Percentiles rank a stretch among this genome's conserved stretches.
Conservation (phyloP, 345 rosid genomes). For the Arabis alpina region DNA sequence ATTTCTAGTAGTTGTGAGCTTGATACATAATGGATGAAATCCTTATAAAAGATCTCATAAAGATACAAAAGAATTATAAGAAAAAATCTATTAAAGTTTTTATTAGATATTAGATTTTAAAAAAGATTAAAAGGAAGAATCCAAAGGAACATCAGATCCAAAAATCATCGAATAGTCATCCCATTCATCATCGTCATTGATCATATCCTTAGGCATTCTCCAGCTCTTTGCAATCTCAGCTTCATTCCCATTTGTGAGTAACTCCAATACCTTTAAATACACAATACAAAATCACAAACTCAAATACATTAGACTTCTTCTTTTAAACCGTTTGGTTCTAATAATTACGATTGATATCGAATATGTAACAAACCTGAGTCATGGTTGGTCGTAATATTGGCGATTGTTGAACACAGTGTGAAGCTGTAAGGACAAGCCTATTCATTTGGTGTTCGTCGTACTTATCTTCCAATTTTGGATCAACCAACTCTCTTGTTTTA, state of each 20-base stretch:
- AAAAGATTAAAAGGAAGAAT: constrained; percentile 53
- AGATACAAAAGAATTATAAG: constrained; percentile 6
- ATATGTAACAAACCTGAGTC: constrained; percentile 63
- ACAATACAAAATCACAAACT: not conserved
- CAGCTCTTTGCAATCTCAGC: constrained; percentile 61
- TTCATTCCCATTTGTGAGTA: constrained; percentile 63
- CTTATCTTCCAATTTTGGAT: constrained; percentile 64
- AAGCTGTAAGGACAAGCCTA: constrained; percentile 67
- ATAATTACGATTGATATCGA: not conserved
- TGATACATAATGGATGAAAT: constrained; percentile 28
- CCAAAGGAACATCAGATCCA: constrained; percentile 67
- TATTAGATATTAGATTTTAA: constrained; percentile 13
- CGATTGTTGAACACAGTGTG: constrained; percentile 82
- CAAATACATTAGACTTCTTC: not conserved
- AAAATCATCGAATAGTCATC: constrained; percentile 82
- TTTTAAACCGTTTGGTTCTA: not conserved
- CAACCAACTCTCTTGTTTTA: constrained; percentile 59
- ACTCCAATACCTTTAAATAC: constrained; percentile 62
- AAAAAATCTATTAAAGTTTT: not conserved
- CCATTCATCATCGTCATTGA: constrained; percentile 44
- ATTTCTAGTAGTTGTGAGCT: constrained; percentile 6
- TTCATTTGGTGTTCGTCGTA: constrained; percentile 70
- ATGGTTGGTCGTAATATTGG: constrained; percentile 78
- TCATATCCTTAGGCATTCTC: constrained; percentile 67
- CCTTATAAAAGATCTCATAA: constrained; percentile 5